Evolutionary conservation across 1,139 yeast genomes (phyloP), one percentile per base, ranked within the genome.

Genomic region (Pneumocystis wakefieldiae): DNA sequence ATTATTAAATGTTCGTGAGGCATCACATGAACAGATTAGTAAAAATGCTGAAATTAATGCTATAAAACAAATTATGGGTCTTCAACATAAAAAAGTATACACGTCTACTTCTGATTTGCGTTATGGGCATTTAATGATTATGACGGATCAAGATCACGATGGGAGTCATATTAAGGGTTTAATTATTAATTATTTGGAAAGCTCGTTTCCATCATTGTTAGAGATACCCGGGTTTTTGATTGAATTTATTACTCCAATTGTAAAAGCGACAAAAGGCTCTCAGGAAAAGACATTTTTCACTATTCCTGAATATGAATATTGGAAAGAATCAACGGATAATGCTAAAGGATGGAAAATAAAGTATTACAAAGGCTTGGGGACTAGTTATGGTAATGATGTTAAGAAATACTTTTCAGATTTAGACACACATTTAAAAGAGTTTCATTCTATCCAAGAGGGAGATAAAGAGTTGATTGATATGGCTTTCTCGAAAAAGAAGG

Each of bases 121-220:
- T 72, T 94, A 94, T 72, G 98, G 99, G 36, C 96, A 90, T 73
- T 82, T 94, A 62, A 92, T 94, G 97, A 90, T 94, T 72, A 94
- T 94, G 98, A 90, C 99, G 4, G 99, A 94, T 87, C 99, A 94
- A 76, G 99, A 94, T 87, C 96, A 91, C 71, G 99, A 94, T 80
- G 99, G 99, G 66, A 87, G 96, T 28, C 99, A 94, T 77, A 94
- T 94, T 72, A 94, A 94, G 74, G 99, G 99, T 67, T 81, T 94
- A 70, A 83, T 94, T 67, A 94, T 94, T 71, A 94, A 94, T 73
- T 94, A 92, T 72, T 77, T 94, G 66, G 97, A 92, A 74, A 82
- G 94, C 4, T 87, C 96, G 60, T 94, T 94, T 76, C 98, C 98
- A 0, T 98, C 97, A 0, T 77, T 94, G 68, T 78, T 94, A 59